Conservation (phyloP, 805 yeast genomes). For the Barnettozyma siamensis region DNA sequence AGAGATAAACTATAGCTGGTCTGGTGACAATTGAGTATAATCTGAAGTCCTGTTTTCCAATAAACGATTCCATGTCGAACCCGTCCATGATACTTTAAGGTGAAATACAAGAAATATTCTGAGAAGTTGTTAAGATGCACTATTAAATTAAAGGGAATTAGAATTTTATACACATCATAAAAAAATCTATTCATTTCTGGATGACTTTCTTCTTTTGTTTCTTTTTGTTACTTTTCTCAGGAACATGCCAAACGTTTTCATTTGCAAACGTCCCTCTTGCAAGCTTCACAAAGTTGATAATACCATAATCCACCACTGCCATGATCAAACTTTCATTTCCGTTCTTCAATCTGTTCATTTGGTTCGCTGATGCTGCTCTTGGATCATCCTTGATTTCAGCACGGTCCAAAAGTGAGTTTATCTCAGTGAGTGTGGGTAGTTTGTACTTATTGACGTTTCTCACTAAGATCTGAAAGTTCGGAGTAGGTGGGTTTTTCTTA, state of each 20-base stretch:
- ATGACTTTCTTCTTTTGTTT: not conserved
- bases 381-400: conserved; percentile 25
- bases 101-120: too few relatives aligned
- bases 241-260: conserved; percentile 12
- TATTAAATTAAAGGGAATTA: too few relatives aligned
- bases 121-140: too few relatives aligned
- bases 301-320: conserved; percentile 75
- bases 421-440: conserved; percentile 43
- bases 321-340: conserved; percentile 47
- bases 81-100: not conserved
- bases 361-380: conserved; percentile 23
- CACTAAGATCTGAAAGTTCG: conserved; percentile 70
- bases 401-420: conserved; percentile 30
- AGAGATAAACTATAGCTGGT: too few relatives aligned
- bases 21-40: too few relatives aligned
- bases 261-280: conserved; percentile 9
- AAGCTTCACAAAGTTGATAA: conserved; percentile 43
- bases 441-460: conserved; percentile 38
- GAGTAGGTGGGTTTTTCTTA: conserved; percentile 61
- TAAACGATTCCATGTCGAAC: too few relatives aligned
- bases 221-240: conserved; percentile 1
- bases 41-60: too few relatives aligned
- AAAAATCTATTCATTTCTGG: too few relatives aligned
- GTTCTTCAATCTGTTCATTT: conserved; percentile 36
- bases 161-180: too few relatives aligned